Evolutionary conservation across 495 filamentous ascomycete species (phyloP).

Genomic region (Pseudevernia furfuracea): DNA sequence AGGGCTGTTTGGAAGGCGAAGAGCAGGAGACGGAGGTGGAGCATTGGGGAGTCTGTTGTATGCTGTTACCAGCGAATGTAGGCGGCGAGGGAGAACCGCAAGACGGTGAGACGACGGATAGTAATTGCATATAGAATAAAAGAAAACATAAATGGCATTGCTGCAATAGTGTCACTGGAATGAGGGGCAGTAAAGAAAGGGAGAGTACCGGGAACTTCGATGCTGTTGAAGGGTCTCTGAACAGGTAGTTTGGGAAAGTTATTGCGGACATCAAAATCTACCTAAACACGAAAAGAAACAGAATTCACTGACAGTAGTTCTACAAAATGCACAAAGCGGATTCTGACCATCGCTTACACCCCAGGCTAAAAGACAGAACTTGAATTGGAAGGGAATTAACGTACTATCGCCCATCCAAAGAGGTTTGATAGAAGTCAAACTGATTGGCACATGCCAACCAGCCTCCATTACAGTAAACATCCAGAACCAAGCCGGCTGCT

Average conservation of each 20-base stretch:
- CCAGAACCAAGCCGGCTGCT: slow-evolving; percentile 50
- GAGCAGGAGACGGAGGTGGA: slow-evolving; percentile 59
- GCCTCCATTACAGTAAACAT: slow-evolving; percentile 18
- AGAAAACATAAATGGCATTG: not conserved
- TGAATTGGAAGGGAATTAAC: not conserved
- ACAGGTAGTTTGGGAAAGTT: not conserved
- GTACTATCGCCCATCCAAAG: slow-evolving; percentile 12
- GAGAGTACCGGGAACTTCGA: not conserved
- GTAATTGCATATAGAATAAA: not conserved
- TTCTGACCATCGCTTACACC: not conserved
- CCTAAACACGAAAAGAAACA: not conserved
- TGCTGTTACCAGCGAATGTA: not conserved
- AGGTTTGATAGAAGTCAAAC: slow-evolving; percentile 1
- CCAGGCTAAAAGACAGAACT: not conserved
- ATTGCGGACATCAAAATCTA: not conserved
- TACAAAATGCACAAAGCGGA: not conserved
- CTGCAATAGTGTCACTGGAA: not conserved
- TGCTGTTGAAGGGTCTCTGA: not conserved
- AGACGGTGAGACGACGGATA: not conserved
- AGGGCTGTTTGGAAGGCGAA: slow-evolving; percentile 63
- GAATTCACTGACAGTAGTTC: not conserved
- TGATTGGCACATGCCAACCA: slow-evolving; percentile 7
- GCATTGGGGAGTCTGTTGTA: slow-evolving; percentile 46
- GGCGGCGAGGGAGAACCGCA: not conserved
- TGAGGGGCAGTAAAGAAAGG: not conserved